A percentile compares a stretch with the other conserved stretches of the same genome.
Evolutionary conservation across 495 filamentous ascomycete genomes (phyloP).

Genomic region (Parachaetomium inaequale): DNA sequence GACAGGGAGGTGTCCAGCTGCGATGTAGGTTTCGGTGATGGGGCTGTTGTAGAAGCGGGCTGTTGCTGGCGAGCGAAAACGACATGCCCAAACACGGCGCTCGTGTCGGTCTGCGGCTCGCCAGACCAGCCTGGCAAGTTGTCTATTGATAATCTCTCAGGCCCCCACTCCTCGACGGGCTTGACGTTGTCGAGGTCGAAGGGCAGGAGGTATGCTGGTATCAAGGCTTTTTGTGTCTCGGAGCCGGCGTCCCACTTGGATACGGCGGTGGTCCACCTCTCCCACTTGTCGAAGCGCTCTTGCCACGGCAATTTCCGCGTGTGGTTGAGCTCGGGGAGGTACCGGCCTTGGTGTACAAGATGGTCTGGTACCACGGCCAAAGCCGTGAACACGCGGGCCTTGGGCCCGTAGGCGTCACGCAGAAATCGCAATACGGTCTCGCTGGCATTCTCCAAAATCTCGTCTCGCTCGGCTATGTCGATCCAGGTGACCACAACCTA

Average conservation of each 20-base stretch:
- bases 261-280: slow-evolving; percentile 31
- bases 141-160: neutral
- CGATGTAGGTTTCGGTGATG: slow-evolving; percentile 19
- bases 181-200: slow-evolving; percentile 10
- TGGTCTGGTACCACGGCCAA: slow-evolving; percentile 13
- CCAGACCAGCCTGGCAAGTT: slow-evolving; percentile 30
- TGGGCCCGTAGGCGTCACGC: slow-evolving; percentile 33
- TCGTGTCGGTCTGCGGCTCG: slow-evolving; percentile 27
- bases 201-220: slow-evolving; percentile 19
- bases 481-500: slow-evolving; percentile 42
- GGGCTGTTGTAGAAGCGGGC: slow-evolving; percentile 15
- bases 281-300: slow-evolving; percentile 41
- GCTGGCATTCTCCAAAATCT: slow-evolving; percentile 28
- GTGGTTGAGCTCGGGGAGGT: slow-evolving; percentile 25
- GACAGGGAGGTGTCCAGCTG: slow-evolving; percentile 9
- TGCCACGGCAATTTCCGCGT: slow-evolving; percentile 42
- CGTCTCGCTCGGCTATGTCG: slow-evolving; percentile 20
- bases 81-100: slow-evolving; percentile 42
- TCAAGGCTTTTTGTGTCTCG: neutral
- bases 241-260: neutral
- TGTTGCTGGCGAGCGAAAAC: slow-evolving; percentile 30
- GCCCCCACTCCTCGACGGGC: neutral
- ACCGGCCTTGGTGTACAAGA: slow-evolving; percentile 18
- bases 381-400: slow-evolving; percentile 21
- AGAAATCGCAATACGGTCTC: slow-evolving; percentile 46